Evolutionary conservation across 116 monocot genomes (phyloP).

Genomic region (Thalassia testudinum): DNA sequence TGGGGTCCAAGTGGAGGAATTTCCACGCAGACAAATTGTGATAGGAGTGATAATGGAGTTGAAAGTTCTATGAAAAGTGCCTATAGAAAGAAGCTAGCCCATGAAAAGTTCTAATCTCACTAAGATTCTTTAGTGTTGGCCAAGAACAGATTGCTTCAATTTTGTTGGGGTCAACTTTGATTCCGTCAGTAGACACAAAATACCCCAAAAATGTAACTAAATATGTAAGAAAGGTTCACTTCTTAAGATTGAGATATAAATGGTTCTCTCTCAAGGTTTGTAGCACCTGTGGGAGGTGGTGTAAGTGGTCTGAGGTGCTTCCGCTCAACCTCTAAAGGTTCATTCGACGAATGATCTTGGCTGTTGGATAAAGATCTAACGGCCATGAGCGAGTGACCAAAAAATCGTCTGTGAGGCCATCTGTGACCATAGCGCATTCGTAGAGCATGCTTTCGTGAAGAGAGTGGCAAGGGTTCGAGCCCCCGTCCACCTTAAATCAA

Average conservation of each 20-base stretch:
- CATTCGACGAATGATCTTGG: no score
- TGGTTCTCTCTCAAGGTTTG: no score
- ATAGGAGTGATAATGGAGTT: not conserved
- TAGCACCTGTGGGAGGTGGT: not conserved
- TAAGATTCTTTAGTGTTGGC: not conserved
- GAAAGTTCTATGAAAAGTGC: not conserved
- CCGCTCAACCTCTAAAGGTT: no score
- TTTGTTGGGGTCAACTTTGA: constrained; percentile 3
- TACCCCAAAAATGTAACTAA: not conserved
- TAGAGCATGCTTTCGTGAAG: no score
- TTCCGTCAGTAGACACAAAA: not conserved
- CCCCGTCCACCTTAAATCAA: no score
- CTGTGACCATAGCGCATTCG: no score
- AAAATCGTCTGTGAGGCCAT: no score
- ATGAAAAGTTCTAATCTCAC: constrained; percentile 2
- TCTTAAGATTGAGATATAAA: no score
- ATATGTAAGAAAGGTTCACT: not conserved
- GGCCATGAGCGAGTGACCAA: no score
- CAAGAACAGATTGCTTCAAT: not conserved
- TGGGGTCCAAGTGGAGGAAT: not conserved
- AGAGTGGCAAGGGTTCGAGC: no score
- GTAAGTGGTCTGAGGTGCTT: not conserved
- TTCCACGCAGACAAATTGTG: not conserved
- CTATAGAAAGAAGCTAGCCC: constrained; percentile 1
- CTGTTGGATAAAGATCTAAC: no score